These are phyloP conservation scores for Coix lacrymajobi DNA, from an alignment of 176 grass and related monocot species.

Conservation along the genomic window DNA sequence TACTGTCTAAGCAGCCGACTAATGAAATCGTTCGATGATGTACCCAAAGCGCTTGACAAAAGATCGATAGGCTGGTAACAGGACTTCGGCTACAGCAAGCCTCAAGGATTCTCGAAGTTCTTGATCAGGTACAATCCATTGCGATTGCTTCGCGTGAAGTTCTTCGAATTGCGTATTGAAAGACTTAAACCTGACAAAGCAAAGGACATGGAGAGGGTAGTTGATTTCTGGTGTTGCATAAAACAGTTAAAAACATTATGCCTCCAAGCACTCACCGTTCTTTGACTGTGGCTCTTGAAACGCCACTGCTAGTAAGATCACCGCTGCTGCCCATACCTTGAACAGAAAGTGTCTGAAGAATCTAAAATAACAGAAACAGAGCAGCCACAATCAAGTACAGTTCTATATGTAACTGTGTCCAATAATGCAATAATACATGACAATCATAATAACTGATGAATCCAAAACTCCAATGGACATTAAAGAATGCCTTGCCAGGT, in stretches of 20 bases:
- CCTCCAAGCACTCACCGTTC: conserved; percentile 42
- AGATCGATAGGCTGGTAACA: conserved; percentile 88
- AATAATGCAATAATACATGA: not conserved
- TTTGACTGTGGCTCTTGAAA: conserved; percentile 79
- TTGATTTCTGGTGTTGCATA: not conserved
- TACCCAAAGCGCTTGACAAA: conserved; percentile 93
- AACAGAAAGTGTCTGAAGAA: conserved; percentile 86
- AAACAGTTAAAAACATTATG: not conserved
- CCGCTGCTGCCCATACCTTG: conserved; percentile 61
- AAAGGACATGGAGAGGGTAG: not conserved
- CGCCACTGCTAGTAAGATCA: conserved; percentile 71
- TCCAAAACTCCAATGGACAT: not conserved
- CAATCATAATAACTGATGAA: not conserved
- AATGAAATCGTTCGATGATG: conserved; percentile 3
- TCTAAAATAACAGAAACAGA: conserved; percentile 46
- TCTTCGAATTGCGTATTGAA: conserved; percentile 97
- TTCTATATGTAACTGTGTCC: not conserved
- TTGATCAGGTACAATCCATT: conserved; percentile 86
- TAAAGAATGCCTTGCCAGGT: conserved; percentile 4
- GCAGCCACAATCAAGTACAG: conserved; percentile 6
- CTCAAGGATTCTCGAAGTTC: conserved; percentile 90
- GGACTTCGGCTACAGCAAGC: conserved; percentile 82
- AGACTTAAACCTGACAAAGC: conserved; percentile 66
- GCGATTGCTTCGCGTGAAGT: conserved; percentile 76
- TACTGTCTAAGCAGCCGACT: not conserved